Percentiles rank a stretch among this genome's conserved stretches.
These are phyloP conservation scores for Starmerella roubikii DNA, from an alignment of 805 yeast species.

Conservation along the genomic window DNA sequence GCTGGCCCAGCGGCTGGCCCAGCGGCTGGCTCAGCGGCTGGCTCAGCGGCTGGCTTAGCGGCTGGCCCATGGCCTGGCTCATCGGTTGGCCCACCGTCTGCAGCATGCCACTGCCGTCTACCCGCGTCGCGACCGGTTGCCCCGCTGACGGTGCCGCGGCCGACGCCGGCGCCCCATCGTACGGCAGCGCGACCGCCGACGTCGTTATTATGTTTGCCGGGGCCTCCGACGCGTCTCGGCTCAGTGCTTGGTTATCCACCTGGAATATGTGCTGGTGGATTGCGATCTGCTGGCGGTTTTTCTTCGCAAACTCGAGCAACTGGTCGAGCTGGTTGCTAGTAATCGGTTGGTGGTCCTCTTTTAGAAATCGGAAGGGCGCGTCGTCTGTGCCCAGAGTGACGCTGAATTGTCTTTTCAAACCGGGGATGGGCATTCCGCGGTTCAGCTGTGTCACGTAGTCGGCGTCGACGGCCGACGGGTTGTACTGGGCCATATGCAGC, in stretches of 20 bases:
- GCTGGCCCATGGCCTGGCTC: no score
- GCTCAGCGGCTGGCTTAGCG: no score
- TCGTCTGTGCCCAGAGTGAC: constrained; percentile 13
- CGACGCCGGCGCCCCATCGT: no score
- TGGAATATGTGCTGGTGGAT: constrained; percentile 67
- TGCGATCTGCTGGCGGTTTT: constrained; percentile 32
- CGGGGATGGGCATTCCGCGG: not conserved
- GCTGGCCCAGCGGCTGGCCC: no score
- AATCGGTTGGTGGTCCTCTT: constrained; percentile 19
- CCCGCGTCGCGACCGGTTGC: no score
- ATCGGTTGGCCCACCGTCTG: no score
- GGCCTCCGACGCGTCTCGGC: no score
- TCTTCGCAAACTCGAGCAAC: constrained; percentile 19
- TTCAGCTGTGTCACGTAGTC: not conserved
- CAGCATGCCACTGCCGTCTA: no score
- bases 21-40: no score
- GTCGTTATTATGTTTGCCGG: not conserved
- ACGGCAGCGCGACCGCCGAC: not conserved
- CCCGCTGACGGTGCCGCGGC: no score
- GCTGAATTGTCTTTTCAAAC: constrained; percentile 1
- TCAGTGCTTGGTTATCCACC: no score
- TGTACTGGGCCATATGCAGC: constrained; percentile 1
- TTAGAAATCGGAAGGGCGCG: not conserved
- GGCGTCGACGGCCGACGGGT: not conserved
- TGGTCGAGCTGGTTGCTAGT: constrained; percentile 19